A percentile compares a stretch with the other conserved stretches of the same genome.
phyloP scores from a whole-genome alignment of 192 early-diverging fungal genomes.

The Backusella australiensis region DNA sequence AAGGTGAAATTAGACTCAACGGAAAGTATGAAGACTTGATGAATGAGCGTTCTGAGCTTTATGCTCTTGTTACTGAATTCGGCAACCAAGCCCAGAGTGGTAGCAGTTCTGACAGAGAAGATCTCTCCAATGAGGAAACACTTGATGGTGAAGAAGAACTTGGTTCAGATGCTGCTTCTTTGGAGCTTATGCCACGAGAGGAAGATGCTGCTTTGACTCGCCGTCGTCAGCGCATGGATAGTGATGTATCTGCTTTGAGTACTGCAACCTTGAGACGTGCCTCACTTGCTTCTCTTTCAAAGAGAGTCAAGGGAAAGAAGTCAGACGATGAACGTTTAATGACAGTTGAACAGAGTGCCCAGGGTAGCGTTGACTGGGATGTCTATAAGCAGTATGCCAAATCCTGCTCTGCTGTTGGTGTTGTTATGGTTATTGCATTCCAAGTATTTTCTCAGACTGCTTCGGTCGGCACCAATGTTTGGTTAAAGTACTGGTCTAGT shows the following conservation, averaged over 20 bases:
- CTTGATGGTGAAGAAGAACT: slow-evolving; percentile 8
- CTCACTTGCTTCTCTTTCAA: slow-evolving; percentile 46
- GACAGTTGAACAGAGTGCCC: slow-evolving; percentile 75
- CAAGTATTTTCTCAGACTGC: slow-evolving; percentile 54
- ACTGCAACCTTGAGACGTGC: slow-evolving; percentile 52
- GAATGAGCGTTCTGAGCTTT: slow-evolving; percentile 55
- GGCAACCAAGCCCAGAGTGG: slow-evolving; percentile 45
- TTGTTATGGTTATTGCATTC: slow-evolving; percentile 57
- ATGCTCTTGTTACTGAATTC: slow-evolving; percentile 69
- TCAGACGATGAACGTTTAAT: slow-evolving; percentile 55
- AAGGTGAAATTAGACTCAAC: slow-evolving; percentile 68
- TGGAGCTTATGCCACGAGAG: slow-evolving; percentile 30
- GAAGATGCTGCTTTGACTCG: slow-evolving; percentile 21
- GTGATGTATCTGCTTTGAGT: slow-evolving; percentile 25
- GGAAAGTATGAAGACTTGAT: slow-evolving; percentile 72
- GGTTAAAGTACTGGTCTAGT: slow-evolving; percentile 75
- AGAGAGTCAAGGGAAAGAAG: slow-evolving; percentile 7
- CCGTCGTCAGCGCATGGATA: slow-evolving; percentile 3
- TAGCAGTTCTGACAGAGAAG: slow-evolving; percentile 21
- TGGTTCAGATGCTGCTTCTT: not conserved
- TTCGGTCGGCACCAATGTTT: slow-evolving; percentile 61
- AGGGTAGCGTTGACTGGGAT: slow-evolving; percentile 77
- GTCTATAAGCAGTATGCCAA: slow-evolving; percentile 83
- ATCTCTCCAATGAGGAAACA: slow-evolving; percentile 19
- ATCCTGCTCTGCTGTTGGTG: slow-evolving; percentile 63